Percentiles rank a stretch among this genome's conserved stretches.
These are phyloP conservation scores for Elsinoe necatrix DNA, from an alignment of 2,329 filamentous ascomycete species.

Conservation along the genomic window DNA sequence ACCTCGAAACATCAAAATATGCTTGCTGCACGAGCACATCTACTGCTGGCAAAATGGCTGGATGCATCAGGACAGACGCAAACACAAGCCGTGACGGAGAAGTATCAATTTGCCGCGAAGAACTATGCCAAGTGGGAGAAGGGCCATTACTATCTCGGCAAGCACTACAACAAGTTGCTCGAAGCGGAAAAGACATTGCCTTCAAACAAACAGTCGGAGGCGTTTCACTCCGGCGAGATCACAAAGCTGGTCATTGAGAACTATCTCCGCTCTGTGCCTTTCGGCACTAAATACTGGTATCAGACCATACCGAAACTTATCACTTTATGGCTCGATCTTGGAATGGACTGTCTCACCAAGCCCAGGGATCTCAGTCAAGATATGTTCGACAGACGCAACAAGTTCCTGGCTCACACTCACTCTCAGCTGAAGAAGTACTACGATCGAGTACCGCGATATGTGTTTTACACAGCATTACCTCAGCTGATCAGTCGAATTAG, in stretches of 20 bases:
- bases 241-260: conserved; percentile 89
- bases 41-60: conserved; percentile 93
- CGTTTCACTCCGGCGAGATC: conserved; percentile 64
- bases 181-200: conserved; percentile 78
- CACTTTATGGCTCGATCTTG: conserved; percentile 90
- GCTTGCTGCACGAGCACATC: conserved; percentile 67
- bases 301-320: conserved; percentile 86
- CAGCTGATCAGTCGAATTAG: conserved; percentile 95
- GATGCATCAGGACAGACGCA: conserved; percentile 92
- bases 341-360: conserved; percentile 52
- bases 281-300: conserved; percentile 90
- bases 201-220: conserved; percentile 56
- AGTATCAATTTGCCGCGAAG: conserved; percentile 75
- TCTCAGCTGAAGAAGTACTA: conserved; percentile 73
- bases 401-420: conserved; percentile 62
- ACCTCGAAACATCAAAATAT: conserved; percentile 48
- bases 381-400: conserved; percentile 45
- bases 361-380: conserved; percentile 36
- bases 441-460: conserved; percentile 59
- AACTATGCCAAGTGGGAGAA: conserved; percentile 75
- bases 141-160: conserved; percentile 91
- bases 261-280: conserved; percentile 76
- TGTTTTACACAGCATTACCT: conserved; percentile 75
- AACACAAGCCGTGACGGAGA: conserved; percentile 65
- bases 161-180: conserved; percentile 92